Conservation (phyloP, 768 basidiomycete species). For the Tricholomella constricta region DNA sequence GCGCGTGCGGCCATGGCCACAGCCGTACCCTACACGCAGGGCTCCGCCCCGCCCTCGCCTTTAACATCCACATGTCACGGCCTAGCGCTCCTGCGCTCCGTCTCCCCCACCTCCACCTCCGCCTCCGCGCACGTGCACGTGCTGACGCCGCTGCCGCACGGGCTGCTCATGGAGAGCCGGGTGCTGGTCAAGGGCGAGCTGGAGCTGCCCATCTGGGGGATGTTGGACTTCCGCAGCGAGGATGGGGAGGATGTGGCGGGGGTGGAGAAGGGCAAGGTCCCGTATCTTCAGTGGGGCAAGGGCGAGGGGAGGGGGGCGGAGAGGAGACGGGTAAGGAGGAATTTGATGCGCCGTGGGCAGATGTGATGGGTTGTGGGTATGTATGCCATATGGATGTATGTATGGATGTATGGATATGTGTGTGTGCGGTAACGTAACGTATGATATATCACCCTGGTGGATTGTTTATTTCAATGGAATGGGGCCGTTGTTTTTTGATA, state of each 20-base stretch:
- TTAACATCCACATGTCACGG: conserved; percentile 67
- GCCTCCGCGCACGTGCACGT: conserved; percentile 56
- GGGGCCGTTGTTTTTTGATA: too few relatives aligned
- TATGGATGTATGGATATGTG: too few relatives aligned
- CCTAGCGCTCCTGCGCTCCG: conserved; percentile 71
- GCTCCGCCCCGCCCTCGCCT: conserved; percentile 55
- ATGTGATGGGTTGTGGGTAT: conserved; percentile 49
- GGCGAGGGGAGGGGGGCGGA: conserved; percentile 73
- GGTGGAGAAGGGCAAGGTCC: conserved; percentile 55
- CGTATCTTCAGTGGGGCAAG: conserved; percentile 82
- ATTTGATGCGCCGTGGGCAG: conserved; percentile 84
- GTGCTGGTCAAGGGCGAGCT: conserved; percentile 84
- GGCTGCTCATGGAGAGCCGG: conserved; percentile 41
- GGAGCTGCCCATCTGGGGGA: conserved; percentile 84
- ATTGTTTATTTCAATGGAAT: too few relatives aligned
- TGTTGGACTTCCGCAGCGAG: conserved; percentile 73
- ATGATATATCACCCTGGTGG: too few relatives aligned
- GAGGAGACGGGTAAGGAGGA: conserved; percentile 73
- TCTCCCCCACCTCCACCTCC: conserved; percentile 36
- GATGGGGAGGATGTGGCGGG: conserved; percentile 43
- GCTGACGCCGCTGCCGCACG: conserved; percentile 73
- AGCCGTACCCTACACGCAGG: conserved; percentile 61
- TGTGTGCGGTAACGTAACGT: too few relatives aligned
- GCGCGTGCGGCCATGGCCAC: too few relatives aligned
- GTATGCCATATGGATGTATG: too few relatives aligned